Conservation (phyloP, 1,284 basidiomycete species). For the Bjerkandera adusta region DNA sequence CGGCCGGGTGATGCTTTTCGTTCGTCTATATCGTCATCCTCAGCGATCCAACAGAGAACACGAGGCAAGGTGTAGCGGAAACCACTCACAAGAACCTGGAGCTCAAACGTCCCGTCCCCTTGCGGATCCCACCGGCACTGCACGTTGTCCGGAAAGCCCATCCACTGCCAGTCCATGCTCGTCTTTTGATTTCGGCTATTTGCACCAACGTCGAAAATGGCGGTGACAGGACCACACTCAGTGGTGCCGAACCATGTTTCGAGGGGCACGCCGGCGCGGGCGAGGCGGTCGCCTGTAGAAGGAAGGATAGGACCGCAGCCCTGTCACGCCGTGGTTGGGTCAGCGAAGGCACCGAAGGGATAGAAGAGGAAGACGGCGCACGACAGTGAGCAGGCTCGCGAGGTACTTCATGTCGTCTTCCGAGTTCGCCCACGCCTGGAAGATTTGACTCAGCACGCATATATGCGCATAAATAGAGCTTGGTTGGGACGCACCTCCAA, state of each 20-base stretch:
- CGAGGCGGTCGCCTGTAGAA: conserved; percentile 10
- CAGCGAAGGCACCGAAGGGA: background rate
- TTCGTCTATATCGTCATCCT: conserved; percentile 13
- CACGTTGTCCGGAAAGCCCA: conserved; percentile 21
- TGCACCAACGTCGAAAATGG: conserved; percentile 13
- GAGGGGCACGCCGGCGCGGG: conserved; percentile 12
- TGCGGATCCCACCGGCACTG: conserved; percentile 26
- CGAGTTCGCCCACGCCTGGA: conserved; percentile 17
- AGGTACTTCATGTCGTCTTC: conserved; percentile 14
- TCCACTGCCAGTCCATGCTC: conserved; percentile 29
- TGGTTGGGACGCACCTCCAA: conserved; percentile 12
- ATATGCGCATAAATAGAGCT: background rate
- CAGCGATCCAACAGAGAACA: background rate
- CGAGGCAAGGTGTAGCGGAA: background rate
- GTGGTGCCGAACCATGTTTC: conserved; percentile 16
- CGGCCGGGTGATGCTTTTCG: conserved; percentile 14
- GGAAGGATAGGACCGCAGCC: no score
- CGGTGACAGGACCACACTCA: conserved; percentile 15
- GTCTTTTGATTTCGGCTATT: no score
- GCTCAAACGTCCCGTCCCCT: conserved; percentile 30
- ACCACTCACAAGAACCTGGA: conserved; percentile 29
- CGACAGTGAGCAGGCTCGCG: conserved; percentile 1
- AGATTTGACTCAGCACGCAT: background rate
- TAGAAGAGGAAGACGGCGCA: background rate
- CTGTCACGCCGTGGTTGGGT: no score